Evolutionary conservation across 441 rosid species (phyloP).

Genomic region (Capsella rubella): DNA sequence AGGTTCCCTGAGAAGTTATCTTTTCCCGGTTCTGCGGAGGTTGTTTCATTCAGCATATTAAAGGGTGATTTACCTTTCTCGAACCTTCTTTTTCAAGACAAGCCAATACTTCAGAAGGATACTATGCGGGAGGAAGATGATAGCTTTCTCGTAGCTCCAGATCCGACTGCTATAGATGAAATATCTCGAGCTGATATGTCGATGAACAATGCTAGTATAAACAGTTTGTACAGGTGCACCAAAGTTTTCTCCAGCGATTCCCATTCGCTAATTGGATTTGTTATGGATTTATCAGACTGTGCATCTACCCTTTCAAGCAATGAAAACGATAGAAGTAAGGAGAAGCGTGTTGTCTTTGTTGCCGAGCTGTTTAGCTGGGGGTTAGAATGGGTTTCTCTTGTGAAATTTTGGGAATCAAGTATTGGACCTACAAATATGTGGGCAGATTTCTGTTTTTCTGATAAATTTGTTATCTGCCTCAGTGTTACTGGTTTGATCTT

Average conservation of each 20-base stretch:
- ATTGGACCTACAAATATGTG: constrained; percentile 57
- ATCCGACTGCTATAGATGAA: constrained; percentile 42
- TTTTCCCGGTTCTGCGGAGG: constrained; percentile 78
- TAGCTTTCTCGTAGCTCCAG: constrained; percentile 43
- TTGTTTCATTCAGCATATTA: constrained; percentile 84
- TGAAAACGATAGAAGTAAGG: constrained; percentile 49
- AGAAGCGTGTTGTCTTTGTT: constrained; percentile 61
- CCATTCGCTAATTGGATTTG: constrained; percentile 78
- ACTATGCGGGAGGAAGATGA: constrained; percentile 46
- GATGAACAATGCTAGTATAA: constrained; percentile 41
- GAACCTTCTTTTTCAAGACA: constrained; percentile 49
- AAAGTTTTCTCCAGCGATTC: constrained; percentile 86
- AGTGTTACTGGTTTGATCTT: constrained; percentile 68
- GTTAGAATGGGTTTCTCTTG: constrained; percentile 83
- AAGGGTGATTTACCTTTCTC: constrained; percentile 53
- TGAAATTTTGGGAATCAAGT: constrained; percentile 62
- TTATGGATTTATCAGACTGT: constrained; percentile 57
- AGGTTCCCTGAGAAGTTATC: constrained; percentile 76
- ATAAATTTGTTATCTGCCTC: constrained; percentile 88
- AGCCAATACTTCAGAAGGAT: constrained; percentile 42
- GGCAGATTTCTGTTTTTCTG: constrained; percentile 86
- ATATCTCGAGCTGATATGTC: constrained; percentile 47
- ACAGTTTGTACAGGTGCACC: constrained; percentile 64
- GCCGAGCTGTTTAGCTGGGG: constrained; percentile 71
- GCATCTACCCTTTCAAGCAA: constrained; percentile 46